Percentiles rank a stretch among this genome's conserved stretches.
Conservation (phyloP, 352 stramenopile genomes). For the Globisporangium irregulare region DNA sequence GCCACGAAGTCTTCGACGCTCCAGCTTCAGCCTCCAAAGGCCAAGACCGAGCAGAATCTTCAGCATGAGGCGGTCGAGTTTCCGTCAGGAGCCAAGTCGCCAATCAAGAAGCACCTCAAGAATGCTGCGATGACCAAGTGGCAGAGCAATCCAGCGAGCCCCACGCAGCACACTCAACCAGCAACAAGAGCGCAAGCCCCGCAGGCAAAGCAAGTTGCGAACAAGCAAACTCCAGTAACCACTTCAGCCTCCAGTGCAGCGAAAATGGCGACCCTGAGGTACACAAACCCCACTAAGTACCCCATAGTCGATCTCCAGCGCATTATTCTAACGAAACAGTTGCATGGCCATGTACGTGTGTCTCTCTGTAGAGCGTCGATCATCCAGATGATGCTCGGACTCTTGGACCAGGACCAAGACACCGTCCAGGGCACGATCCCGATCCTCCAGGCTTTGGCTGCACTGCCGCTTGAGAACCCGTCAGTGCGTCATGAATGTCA, state of each 20-base stretch:
- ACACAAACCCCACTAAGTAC: background rate
- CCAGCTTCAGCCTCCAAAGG: slow-evolving; percentile 11
- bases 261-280: slow-evolving; percentile 8
- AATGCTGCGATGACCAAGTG: slow-evolving; percentile 18
- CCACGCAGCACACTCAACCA: background rate
- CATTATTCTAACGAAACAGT: background rate
- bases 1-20: background rate
- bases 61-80: background rate
- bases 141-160: background rate
- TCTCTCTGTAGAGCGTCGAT: slow-evolving; percentile 36
- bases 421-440: slow-evolving; percentile 42
- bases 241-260: background rate
- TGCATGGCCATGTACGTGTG: background rate
- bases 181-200: background rate
- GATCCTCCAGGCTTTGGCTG: slow-evolving; percentile 42
- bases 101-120: slow-evolving; percentile 58
- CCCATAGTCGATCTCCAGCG: slow-evolving; percentile 7
- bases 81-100: slow-evolving; percentile 27
- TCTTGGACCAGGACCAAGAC: slow-evolving; percentile 58
- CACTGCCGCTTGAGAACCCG: slow-evolving; percentile 39
- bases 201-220: background rate
- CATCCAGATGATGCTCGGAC: slow-evolving; percentile 46
- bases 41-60: slow-evolving; percentile 4
- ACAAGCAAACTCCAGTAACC: background rate
- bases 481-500: slow-evolving; percentile 39